Conservation (phyloP, 2,329 filamentous ascomycete genomes). For the Nigrograna mackinnonii region DNA sequence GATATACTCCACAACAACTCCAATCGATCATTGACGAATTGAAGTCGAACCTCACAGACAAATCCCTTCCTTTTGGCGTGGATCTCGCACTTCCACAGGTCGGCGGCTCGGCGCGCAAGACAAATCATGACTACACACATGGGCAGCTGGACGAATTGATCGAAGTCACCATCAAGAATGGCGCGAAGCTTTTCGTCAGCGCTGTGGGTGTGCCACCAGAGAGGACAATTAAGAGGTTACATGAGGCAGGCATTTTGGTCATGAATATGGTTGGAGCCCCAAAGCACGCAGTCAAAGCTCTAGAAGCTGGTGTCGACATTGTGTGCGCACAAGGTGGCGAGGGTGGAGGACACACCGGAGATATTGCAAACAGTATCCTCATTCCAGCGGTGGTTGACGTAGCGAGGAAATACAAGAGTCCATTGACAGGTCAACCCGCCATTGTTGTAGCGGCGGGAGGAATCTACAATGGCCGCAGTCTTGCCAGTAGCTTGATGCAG, state of each 20-base stretch:
- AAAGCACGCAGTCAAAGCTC: constrained; percentile 85
- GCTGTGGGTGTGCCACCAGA: constrained; percentile 86
- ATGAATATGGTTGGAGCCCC: constrained; percentile 99
- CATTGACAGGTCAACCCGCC: constrained; percentile 70
- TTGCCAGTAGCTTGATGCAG: constrained; percentile 84
- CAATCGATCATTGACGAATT: constrained; percentile 83
- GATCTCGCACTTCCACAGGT: constrained; percentile 91
- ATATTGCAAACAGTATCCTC: constrained; percentile 82
- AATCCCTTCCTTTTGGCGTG: constrained; percentile 81
- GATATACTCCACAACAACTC: constrained; percentile 66
- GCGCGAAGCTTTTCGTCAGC: constrained; percentile 82
- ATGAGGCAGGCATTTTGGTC: constrained; percentile 77
- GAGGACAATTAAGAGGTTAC: constrained; percentile 73
- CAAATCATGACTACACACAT: constrained; percentile 94
- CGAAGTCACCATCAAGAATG: constrained; percentile 80
- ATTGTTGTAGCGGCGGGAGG: constrained; percentile 90
- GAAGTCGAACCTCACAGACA: constrained; percentile 70
- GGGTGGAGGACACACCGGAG: constrained; percentile 90
- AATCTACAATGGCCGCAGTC: constrained; percentile 77
- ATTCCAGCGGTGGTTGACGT: constrained; percentile 88
- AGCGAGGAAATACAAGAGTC: constrained; percentile 70
- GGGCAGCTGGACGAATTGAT: constrained; percentile 88
- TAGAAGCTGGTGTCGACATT: constrained; percentile 85
- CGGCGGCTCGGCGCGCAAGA: constrained; percentile 80
- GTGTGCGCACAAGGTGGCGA: constrained; percentile 92